Evolutionary conservation across 768 basidiomycete species (phyloP).

Genomic region (Serendipita vermifera): DNA sequence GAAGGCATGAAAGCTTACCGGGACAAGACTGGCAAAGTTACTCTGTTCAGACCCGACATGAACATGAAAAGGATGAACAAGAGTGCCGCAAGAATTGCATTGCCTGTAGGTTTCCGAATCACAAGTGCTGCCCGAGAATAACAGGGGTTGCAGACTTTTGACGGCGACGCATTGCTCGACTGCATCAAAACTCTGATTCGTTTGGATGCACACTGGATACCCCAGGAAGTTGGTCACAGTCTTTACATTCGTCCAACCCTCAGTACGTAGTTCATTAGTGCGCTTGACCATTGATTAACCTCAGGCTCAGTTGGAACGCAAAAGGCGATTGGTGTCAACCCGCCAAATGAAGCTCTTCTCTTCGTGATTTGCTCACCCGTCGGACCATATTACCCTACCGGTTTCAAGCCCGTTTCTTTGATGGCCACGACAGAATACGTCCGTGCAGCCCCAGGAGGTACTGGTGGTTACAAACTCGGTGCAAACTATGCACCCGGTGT

Average conservation of each 20-base stretch:
- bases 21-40: conserved; percentile 53
- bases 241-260: conserved; percentile 81
- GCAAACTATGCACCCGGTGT: conserved; percentile 84
- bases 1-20: conserved; percentile 95
- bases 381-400: conserved; percentile 73
- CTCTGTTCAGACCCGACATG: conserved; percentile 89
- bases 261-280: conserved; percentile 27
- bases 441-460: conserved; percentile 42
- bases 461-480: conserved; percentile 78
- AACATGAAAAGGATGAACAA: conserved; percentile 94
- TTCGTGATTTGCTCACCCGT: conserved; percentile 50
- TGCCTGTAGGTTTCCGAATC: conserved; percentile 41
- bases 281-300: conserved; percentile 6
- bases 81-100: conserved; percentile 62
- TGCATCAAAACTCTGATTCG: conserved; percentile 78
- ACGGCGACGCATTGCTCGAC: conserved; percentile 57
- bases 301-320: conserved; percentile 56
- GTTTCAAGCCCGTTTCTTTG: conserved; percentile 85
- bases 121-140: not conserved
- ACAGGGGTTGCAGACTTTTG: conserved; percentile 43
- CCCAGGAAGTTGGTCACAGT: conserved; percentile 74
- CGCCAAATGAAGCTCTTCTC: conserved; percentile 45
- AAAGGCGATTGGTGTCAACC: conserved; percentile 34
- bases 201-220: conserved; percentile 84
- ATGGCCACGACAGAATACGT: conserved; percentile 45